Evolutionary conservation across 805 yeast genomes (phyloP).

Genomic region (Cyberlindnera veronae): DNA sequence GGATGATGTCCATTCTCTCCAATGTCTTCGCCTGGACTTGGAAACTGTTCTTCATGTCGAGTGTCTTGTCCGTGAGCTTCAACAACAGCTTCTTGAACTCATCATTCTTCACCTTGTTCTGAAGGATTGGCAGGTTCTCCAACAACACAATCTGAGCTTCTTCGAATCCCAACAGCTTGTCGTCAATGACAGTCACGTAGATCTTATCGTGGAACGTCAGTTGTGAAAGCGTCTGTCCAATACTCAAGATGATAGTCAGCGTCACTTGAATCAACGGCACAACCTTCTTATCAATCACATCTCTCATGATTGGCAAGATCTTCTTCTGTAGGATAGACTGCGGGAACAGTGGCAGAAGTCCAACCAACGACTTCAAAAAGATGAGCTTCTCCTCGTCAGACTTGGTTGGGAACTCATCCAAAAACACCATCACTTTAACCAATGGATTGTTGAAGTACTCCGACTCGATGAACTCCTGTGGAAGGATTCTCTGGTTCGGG

Average conservation of each 20-base stretch:
- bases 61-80: constrained; percentile 37
- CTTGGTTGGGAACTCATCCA: constrained; percentile 82
- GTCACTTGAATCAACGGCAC: constrained; percentile 42
- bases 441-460: constrained; percentile 79
- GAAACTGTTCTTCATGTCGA: constrained; percentile 30
- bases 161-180: constrained; percentile 34
- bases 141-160: constrained; percentile 43
- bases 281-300: constrained; percentile 42
- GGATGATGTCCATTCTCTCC: constrained; percentile 36
- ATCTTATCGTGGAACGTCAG: constrained; percentile 65
- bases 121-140: constrained; percentile 46
- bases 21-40: constrained; percentile 55
- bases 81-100: constrained; percentile 49
- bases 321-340: constrained; percentile 43
- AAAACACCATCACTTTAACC: constrained; percentile 71
- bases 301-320: constrained; percentile 65
- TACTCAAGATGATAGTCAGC: constrained; percentile 52
- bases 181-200: constrained; percentile 24
- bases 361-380: constrained; percentile 63
- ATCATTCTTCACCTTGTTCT: constrained; percentile 38
- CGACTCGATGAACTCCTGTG: constrained; percentile 68
- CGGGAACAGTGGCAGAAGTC: constrained; percentile 56
- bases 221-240: constrained; percentile 67
- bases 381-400: constrained; percentile 60
- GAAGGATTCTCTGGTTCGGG: constrained; percentile 53